Percentiles rank a stretch among this genome's conserved stretches.
Evolutionary conservation across 371 early-diverging fungal genomes (phyloP).

Genomic region (Saksenaea vasiformis): DNA sequence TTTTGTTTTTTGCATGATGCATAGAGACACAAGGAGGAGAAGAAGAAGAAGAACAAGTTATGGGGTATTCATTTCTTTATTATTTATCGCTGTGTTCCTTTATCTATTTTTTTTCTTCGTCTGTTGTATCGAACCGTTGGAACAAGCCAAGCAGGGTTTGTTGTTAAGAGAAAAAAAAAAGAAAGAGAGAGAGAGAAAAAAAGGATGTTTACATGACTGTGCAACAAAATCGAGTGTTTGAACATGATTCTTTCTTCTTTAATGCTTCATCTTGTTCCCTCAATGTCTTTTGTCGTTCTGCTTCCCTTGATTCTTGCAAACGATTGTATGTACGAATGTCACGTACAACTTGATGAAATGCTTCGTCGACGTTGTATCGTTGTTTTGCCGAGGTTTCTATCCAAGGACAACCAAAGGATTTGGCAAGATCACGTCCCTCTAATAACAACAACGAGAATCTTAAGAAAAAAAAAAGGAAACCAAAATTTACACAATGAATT

Average conservation of each 20-base stretch:
- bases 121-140: neutral
- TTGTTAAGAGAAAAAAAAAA: neutral
- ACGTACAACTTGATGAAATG: conserved; percentile 2
- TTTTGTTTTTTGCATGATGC: too few relatives aligned
- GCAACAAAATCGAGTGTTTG: neutral
- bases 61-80: too few relatives aligned
- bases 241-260: conserved; percentile 6
- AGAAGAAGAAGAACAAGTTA: neutral
- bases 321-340: neutral
- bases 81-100: too few relatives aligned
- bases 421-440: conserved; percentile 3
- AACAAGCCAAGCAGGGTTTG: neutral
- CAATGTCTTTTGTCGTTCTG: neutral
- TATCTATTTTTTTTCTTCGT: neutral
- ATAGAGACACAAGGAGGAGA: neutral
- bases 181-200: neutral
- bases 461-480: neutral
- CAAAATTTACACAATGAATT: conserved; percentile 25
- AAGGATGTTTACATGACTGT: neutral
- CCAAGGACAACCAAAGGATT: neutral
- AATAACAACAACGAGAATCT: neutral
- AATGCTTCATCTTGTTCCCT: conserved; percentile 1
- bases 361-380: neutral
- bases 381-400: neutral
- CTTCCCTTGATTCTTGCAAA: neutral